Conservation (phyloP, 208 protist species). For the Leishmania gerbilli region DNA sequence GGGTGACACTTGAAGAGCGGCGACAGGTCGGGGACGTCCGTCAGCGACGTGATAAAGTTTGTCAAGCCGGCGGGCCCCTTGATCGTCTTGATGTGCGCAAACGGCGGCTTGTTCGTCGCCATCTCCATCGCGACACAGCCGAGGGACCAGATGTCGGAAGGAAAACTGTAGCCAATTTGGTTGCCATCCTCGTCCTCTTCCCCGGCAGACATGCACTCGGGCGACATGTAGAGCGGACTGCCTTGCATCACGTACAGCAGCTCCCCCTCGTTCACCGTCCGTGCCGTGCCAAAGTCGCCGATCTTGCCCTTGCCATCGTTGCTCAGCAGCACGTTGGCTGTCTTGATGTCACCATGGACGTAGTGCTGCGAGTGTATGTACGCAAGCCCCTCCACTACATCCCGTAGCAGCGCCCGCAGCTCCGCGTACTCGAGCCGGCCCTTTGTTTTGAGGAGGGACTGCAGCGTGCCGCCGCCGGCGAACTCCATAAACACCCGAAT, state of each 20-base stretch:
- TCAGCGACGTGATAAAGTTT: conserved; percentile 79
- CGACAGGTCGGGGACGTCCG: conserved; percentile 84
- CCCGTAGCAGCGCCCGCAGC: conserved; percentile 63
- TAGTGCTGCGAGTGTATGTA: conserved; percentile 93
- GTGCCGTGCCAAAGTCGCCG: conserved; percentile 92
- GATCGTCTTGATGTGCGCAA: conserved; percentile 74
- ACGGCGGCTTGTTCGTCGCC: conserved; percentile 84
- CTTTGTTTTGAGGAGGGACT: conserved; percentile 54
- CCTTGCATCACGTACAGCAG: conserved; percentile 87
- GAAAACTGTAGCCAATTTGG: conserved; percentile 78
- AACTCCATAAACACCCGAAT: conserved; percentile 93
- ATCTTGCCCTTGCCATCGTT: conserved; percentile 84
- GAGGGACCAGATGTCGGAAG: conserved; percentile 89
- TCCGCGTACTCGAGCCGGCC: conserved; percentile 69
- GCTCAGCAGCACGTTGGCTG: conserved; percentile 90
- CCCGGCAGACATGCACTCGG: conserved; percentile 85
- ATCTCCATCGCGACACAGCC: conserved; percentile 90
- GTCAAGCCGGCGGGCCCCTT: conserved; percentile 76
- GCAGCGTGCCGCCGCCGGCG: conserved; percentile 82
- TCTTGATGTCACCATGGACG: conserved; percentile 94
- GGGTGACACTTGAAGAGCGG: conserved; percentile 72
- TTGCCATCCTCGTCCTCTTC: conserved; percentile 73
- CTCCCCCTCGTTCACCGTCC: conserved; percentile 56
- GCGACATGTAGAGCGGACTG: conserved; percentile 90
- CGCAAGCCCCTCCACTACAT: conserved; percentile 84